A percentile compares a stretch with the other conserved stretches of the same genome.
phyloP scores from a whole-genome alignment of 2,329 filamentous ascomycete species.

The Colletotrichum zoysiae region DNA sequence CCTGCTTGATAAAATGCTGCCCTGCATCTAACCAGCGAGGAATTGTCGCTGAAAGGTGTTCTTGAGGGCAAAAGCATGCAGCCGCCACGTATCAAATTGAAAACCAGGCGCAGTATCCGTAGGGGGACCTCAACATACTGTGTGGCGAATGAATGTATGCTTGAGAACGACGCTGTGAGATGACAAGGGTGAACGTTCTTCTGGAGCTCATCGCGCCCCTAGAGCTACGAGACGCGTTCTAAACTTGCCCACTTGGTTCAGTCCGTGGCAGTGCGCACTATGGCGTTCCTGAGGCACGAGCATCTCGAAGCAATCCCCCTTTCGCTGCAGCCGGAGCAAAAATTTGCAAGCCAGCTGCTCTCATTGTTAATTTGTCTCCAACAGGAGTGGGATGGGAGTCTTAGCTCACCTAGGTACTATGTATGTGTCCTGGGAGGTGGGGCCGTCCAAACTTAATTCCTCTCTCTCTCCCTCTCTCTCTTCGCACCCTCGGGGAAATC shows the following conservation, averaged over 20 bases:
- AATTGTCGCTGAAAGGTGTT: neutral
- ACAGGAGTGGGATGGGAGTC: neutral
- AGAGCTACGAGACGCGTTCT: neutral
- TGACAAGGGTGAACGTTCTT: neutral
- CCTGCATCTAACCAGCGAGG: conserved; percentile 8
- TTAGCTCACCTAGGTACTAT: neutral
- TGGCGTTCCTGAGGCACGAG: conserved; percentile 6
- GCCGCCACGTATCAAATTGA: neutral
- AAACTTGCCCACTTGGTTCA: neutral
- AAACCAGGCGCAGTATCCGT: neutral
- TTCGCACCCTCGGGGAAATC: conserved; percentile 12
- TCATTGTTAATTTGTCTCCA: neutral
- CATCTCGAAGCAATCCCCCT: neutral
- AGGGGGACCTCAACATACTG: neutral
- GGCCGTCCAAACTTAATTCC: conserved; percentile 21
- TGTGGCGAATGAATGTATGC: neutral
- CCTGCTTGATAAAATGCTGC: neutral
- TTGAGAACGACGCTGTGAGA: neutral
- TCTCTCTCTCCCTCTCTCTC: conserved; percentile 8
- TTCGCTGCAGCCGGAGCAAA: conserved; percentile 5
- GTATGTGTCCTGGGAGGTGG: neutral
- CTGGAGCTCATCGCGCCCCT: neutral
- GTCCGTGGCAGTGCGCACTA: neutral
- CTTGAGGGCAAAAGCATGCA: neutral
- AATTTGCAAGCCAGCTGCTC: neutral